Evolutionary conservation across 768 basidiomycete genomes (phyloP).

Genomic region (Serendipita indica): DNA sequence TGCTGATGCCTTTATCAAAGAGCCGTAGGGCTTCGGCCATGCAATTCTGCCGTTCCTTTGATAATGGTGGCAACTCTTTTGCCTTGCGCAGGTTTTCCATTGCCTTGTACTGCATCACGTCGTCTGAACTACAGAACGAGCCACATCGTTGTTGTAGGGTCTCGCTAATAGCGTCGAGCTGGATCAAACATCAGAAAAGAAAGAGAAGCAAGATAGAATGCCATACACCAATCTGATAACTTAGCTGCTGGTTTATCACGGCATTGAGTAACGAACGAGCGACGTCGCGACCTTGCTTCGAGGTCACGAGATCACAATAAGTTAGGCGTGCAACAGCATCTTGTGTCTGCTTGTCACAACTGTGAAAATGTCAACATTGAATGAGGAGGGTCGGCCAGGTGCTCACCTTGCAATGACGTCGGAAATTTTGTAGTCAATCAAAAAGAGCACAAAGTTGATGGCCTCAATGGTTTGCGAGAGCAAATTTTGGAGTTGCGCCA

Average conservation of each 20-base stretch:
- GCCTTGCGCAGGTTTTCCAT: conserved; percentile 88
- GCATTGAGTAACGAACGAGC: conserved; percentile 86
- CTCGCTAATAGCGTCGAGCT: conserved; percentile 96
- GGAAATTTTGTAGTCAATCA: conserved; percentile 80
- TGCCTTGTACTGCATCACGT: conserved; percentile 96
- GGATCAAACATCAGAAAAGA: not conserved
- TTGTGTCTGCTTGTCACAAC: conserved; percentile 62
- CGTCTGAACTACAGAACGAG: conserved; percentile 94
- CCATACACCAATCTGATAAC: conserved; percentile 69
- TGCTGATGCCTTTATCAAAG: conserved; percentile 77
- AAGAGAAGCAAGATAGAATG: not conserved
- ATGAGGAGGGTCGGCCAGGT: not conserved
- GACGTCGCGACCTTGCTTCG: conserved; percentile 69
- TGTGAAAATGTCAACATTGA: conserved; percentile 20
- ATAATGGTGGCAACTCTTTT: conserved; percentile 55
- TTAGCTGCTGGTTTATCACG: conserved; percentile 95
- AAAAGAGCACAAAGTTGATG: conserved; percentile 78
- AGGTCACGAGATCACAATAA: conserved; percentile 77
- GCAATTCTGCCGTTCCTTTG: conserved; percentile 56
- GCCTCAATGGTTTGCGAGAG: conserved; percentile 83
- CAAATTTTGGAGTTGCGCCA: conserved; percentile 59
- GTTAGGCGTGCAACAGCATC: conserved; percentile 53
- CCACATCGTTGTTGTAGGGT: conserved; percentile 89
- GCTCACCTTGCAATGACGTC: conserved; percentile 71
- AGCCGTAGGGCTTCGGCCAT: conserved; percentile 82